Base-by-base conservation (phyloP, 2,329 filamentous ascomycete species). In the Aspergillus sojae region DNA sequence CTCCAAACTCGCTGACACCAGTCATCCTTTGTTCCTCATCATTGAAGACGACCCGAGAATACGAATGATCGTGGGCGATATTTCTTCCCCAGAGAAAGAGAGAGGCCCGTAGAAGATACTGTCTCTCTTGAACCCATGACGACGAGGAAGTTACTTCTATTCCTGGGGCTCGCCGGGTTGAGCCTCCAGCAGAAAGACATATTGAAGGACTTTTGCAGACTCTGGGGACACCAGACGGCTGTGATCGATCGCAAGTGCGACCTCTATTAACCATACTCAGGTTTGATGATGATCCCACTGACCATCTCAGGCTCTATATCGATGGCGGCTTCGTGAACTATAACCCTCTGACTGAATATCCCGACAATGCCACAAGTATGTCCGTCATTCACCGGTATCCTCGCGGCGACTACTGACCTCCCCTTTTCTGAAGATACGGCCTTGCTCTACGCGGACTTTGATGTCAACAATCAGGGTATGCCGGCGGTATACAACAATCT, bases 381-480 rank as follows among this genome's bases (percentile, higher is more conserved):
- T 54, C 26, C 23, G 19, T 32, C 21, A 21, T 36, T 16, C n/a
- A 21, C 5, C 5, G 50, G 21, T 21, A 34, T 14, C 16, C 2
- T 21, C 2, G 30, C 28, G 12, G 10, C n/a, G n/a, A 54, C 39
- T 6, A 23, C 52, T 54, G 10, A 54, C 52, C 32, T 6, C 21
- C 4, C 11, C n/a, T 54, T 6, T 21, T 4, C 10, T 23, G 30
- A 10, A 62, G 60, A 62, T 19, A 58, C 26, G 11, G 36, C 14
- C 7, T 16, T 62, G 14, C 46, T 62, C 46, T 53, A 58, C 36
- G 60, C 55, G 21, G 55, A 58, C 60, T 36, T 62, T 12, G 60
- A 62, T 34, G 46, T 62, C 55, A 26, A 58, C 36, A 58, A 62
- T n/a, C 21, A 53, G n/a, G 60, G 60, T 4, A 62, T 62, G 60